A percentile compares a stretch with the other conserved stretches of the same genome.
Evolutionary conservation across 495 filamentous ascomycete species (phyloP).

Genomic region (Aspergillus saccharolyticus): DNA sequence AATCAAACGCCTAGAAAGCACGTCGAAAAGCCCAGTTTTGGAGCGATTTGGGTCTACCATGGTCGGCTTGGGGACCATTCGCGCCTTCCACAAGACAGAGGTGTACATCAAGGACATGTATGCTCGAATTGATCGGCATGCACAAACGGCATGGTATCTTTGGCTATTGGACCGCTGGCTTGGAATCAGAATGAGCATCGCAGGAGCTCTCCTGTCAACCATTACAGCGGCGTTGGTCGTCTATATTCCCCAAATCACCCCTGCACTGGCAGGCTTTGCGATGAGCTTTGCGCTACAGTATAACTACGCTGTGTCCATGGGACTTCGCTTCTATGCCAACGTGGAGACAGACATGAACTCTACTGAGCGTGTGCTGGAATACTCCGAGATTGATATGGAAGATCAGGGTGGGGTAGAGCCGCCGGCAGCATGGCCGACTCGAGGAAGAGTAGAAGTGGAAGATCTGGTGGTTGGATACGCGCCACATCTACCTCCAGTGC

Average conservation of each 20-base stretch:
- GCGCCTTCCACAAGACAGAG: conserved; percentile 59
- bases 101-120: conserved; percentile 63
- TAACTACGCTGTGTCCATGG: conserved; percentile 42
- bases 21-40: conserved; percentile 64
- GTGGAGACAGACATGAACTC: conserved; percentile 80
- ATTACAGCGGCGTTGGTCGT: conserved; percentile 63
- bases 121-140: conserved; percentile 54
- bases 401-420: conserved; percentile 50
- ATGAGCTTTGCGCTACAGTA: conserved; percentile 55
- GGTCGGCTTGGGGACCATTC: conserved; percentile 65
- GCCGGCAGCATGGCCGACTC: conserved; percentile 75
- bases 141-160: conserved; percentile 54
- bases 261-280: conserved; percentile 76
- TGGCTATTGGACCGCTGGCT: conserved; percentile 74
- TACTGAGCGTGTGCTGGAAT: conserved; percentile 77
- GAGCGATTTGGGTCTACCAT: conserved; percentile 65
- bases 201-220: conserved; percentile 65
- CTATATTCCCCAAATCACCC: conserved; percentile 57
- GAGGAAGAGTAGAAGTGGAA: conserved; percentile 67
- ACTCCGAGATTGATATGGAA: conserved; percentile 67
- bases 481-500: conserved; percentile 65
- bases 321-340: conserved; percentile 47
- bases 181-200: conserved; percentile 61
- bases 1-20: conserved; percentile 65
- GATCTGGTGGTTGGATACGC: conserved; percentile 74